Conservation (phyloP, 2,329 filamentous ascomycete genomes). For the Remersonia thermophila region DNA sequence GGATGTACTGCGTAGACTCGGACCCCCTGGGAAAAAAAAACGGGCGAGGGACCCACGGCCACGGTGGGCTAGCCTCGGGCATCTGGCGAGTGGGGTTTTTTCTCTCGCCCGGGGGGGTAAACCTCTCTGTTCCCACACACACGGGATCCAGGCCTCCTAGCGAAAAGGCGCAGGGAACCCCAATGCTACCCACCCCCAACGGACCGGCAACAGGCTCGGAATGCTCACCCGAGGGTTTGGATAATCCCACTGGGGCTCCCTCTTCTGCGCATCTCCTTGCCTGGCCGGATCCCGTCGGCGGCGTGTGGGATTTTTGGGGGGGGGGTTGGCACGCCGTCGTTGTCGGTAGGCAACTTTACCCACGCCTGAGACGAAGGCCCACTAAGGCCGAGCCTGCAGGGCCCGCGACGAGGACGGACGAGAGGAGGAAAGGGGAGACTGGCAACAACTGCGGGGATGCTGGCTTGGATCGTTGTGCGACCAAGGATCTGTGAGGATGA, state of each 20-base stretch:
- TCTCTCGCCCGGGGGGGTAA: conserved; percentile 11
- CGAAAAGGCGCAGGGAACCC: conserved; percentile 2
- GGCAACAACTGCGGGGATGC: conserved; percentile 11
- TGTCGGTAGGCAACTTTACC: too few species aligned
- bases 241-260: conserved; percentile 24
- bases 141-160: too few species aligned
- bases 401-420: conserved; percentile 16
- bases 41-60: conserved; percentile 37
- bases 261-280: too few species aligned
- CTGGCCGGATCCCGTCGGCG: too few species aligned
- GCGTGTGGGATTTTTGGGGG: too few species aligned
- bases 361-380: conserved; percentile 3
- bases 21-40: conserved; percentile 19
- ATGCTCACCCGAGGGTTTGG: conserved; percentile 26
- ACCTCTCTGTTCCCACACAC: conserved; percentile 1
- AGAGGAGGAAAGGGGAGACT: neutral
- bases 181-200: conserved; percentile 14
- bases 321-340: too few species aligned
- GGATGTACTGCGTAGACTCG: conserved; percentile 19
- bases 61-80: conserved; percentile 36
- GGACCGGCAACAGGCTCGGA: conserved; percentile 21
- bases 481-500: conserved; percentile 16
- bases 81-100: conserved; percentile 17
- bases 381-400: conserved; percentile 18
- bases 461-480: conserved; percentile 21